phyloP scores from a whole-genome alignment of 2,329 filamentous ascomycete genomes.

The Periconia sp. region DNA sequence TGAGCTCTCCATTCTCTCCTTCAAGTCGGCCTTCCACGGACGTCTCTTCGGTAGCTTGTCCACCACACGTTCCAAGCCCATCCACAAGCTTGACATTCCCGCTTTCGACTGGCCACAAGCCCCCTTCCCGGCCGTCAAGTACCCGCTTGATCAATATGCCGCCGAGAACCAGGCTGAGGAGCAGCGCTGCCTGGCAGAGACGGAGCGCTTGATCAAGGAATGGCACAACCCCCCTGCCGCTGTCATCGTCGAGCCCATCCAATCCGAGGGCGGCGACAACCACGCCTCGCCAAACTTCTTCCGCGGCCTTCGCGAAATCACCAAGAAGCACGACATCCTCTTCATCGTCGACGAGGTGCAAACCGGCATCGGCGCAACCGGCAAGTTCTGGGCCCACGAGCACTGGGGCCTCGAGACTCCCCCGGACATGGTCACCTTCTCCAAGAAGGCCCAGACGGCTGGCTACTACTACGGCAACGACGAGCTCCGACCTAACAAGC shows the following conservation, averaged over 20 bases:
- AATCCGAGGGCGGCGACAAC: conserved; percentile 94
- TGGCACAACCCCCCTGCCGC: conserved; percentile 82
- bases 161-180: conserved; percentile 85
- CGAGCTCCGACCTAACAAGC: conserved; percentile 83
- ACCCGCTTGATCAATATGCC: conserved; percentile 80
- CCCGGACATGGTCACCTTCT: conserved; percentile 94
- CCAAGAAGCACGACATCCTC: conserved; percentile 76
- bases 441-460: conserved; percentile 92
- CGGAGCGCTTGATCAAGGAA: conserved; percentile 79
- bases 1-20: conserved; percentile 83
- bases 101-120: conserved; percentile 96
- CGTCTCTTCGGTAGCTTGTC: conserved; percentile 86
- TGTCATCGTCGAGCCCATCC: conserved; percentile 86
- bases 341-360: conserved; percentile 95
- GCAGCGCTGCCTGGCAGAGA: conserved; percentile 79
- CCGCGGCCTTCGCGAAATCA: conserved; percentile 79
- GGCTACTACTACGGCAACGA: conserved; percentile 90
- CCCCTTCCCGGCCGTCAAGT: conserved; percentile 83
- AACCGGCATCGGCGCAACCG: conserved; percentile 89
- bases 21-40: conserved; percentile 88
- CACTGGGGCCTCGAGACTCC: conserved; percentile 84
- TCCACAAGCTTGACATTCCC: conserved; percentile 94
- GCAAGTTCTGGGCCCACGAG: conserved; percentile 96
- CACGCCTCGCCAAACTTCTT: conserved; percentile 90
- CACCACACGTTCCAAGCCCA: conserved; percentile 89